Evolutionary conservation across 1,139 yeast genomes (phyloP).

Genomic region (Yamadazyma atlantica): DNA sequence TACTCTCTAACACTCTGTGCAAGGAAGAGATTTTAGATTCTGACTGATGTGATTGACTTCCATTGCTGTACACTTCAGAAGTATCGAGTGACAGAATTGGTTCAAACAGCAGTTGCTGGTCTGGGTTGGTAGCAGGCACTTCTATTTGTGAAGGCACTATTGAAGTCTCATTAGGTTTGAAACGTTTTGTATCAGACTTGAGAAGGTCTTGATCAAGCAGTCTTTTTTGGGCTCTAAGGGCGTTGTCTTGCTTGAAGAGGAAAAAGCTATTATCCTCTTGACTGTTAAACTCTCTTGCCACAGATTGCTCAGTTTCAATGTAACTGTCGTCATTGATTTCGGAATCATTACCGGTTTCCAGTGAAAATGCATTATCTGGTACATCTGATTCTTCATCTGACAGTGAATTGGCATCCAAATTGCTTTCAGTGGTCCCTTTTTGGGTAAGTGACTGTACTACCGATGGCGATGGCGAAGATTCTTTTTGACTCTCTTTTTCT

Average conservation of each 20-base stretch:
- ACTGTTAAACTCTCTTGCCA: conserved; percentile 5
- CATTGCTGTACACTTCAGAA: neutral
- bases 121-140: neutral
- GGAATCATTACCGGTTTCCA: conserved; percentile 12
- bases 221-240: neutral
- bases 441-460: neutral
- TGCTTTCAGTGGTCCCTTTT: too few species aligned
- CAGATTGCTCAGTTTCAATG: conserved; percentile 6
- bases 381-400: conserved; percentile 8
- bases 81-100: neutral
- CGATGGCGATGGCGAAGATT: neutral
- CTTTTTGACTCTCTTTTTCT: neutral
- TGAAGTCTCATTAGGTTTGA: neutral
- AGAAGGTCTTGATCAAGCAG: neutral
- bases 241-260: neutral
- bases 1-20: neutral
- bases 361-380: conserved; percentile 13
- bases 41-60: too few species aligned
- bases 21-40: conserved; percentile 1
- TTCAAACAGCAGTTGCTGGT: neutral
- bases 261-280: conserved; percentile 2
- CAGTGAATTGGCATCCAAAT: too few species aligned
- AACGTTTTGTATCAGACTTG: neutral
- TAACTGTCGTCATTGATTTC: conserved; percentile 11
- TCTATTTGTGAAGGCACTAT: neutral